Conservation (phyloP, 768 basidiomycete species). For the Rhodosporidiobolus sp. region DNA sequence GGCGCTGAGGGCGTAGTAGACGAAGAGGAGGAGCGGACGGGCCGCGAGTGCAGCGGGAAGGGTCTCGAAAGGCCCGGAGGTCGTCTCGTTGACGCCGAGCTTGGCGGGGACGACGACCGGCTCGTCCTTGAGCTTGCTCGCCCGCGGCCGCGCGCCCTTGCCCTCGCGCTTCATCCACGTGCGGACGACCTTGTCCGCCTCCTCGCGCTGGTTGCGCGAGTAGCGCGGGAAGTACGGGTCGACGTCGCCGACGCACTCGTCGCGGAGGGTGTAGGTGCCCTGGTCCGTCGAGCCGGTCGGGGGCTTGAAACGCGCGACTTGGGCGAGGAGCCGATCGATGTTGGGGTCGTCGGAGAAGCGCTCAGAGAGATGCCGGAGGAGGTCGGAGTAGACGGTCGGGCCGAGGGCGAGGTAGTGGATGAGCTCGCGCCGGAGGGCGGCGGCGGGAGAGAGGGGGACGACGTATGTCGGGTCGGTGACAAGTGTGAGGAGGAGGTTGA, state of each 20-base stretch:
- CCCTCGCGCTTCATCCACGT: constrained; percentile 65
- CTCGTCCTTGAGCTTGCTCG: constrained; percentile 49
- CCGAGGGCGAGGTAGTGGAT: constrained; percentile 86
- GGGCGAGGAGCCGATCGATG: constrained; percentile 72
- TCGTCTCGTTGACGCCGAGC: constrained; percentile 55
- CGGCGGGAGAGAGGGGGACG: constrained; percentile 62
- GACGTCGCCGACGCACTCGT: constrained; percentile 77
- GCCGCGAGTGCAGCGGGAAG: constrained; percentile 66
- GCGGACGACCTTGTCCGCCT: constrained; percentile 74
- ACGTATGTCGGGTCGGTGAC: constrained; percentile 77
- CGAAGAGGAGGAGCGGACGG: constrained; percentile 69
- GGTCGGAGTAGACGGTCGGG: constrained; percentile 81
- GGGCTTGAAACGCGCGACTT: constrained; percentile 75
- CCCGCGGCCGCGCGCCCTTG: constrained; percentile 44
- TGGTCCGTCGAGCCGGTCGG: constrained; percentile 68
- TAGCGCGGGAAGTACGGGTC: constrained; percentile 97
- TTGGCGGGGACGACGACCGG: constrained; percentile 73
- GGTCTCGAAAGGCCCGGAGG: constrained; percentile 64
- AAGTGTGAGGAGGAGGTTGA: constrained; percentile 81
- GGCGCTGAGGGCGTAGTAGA: constrained; percentile 78
- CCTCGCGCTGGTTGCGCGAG: constrained; percentile 85
- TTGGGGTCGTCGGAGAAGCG: constrained; percentile 75
- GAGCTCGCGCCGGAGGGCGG: constrained; percentile 74
- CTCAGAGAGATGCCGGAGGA: constrained; percentile 86
- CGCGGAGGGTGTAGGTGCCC: constrained; percentile 83